Base-by-base conservation (phyloP, 179 eudicot genomes). In the Spinacia oleracea region DNA sequence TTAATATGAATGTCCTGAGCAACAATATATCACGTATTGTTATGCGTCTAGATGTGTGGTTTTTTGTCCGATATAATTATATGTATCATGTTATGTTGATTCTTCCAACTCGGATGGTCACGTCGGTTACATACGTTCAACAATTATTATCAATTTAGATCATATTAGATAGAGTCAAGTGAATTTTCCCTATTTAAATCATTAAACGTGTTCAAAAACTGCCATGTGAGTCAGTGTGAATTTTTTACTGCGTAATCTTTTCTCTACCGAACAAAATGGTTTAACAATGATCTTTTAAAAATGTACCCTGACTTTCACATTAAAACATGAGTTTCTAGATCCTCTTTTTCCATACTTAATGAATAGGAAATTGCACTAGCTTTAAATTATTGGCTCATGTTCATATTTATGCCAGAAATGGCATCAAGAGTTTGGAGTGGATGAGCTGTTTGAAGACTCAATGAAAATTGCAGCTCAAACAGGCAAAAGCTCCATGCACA, bases 341-440 rank as follows among this genome's bases (percentile, higher is more conserved):
- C 20, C 65, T 63, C 10, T 31, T 12, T 11, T 11, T 45, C 35
- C 10, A 69, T n/a, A 25, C 14, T 20, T n/a, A n/a, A 66, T 4
- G 27, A 45, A 62, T 32, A 45, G 20, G 20, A 63, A 15, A 45
- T n/a, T n/a, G n/a, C n/a, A 51, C 68, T 55, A 38, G 65, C 34
- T 67, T 64, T 48, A 12, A 46, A 59, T 8, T 48, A 74, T 59
- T 70, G 59, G 20, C 59, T 80, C 72, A 67, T 73, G 34, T 80
- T 85, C 77, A 50, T 82, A 45, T 65, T 76, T 58, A 53, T 76
- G 76, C 67, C 78, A 93, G 98, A 90, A 83, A 84, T 96, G 99
- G 99, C 94, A 91, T 46, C 89, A 86, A 80, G 97, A 90, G 46
- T 96, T 93, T 78, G 86, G 97, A 77, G 99, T 93, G 60, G 88